phyloP scores from a whole-genome alignment of 2,329 filamentous ascomycete species.

The Hypoxylon sp. region DNA sequence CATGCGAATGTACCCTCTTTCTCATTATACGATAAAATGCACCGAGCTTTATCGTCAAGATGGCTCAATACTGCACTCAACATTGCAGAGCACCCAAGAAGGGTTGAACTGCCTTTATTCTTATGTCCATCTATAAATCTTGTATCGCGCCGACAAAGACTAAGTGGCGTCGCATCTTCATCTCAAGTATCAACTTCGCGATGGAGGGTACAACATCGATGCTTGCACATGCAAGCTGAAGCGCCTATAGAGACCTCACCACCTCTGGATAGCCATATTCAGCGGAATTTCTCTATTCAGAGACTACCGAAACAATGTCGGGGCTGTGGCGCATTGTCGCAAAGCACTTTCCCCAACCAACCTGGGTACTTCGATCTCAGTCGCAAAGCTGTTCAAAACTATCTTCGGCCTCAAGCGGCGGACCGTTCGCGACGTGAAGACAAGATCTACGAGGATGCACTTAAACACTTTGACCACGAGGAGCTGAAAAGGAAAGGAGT shows the following conservation, averaged over 20 bases:
- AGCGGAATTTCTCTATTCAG: constrained; percentile 27
- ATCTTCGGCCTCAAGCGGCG: constrained; percentile 56
- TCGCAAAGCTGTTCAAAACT: constrained; percentile 67
- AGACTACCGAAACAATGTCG: constrained; percentile 71
- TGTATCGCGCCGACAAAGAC: constrained; percentile 54
- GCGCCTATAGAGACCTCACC: constrained; percentile 9
- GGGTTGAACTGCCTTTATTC: constrained; percentile 62
- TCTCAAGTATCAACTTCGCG: constrained; percentile 36
- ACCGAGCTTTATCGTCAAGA: constrained; percentile 60
- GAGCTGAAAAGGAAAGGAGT: constrained; percentile 64
- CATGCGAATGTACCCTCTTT: constrained; percentile 17
- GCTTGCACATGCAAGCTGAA: constrained; percentile 52
- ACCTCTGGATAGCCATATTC: constrained; percentile 1
- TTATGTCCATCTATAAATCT: constrained; percentile 63
- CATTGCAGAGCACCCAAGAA: constrained; percentile 57
- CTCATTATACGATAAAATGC: constrained; percentile 56
- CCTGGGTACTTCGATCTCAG: constrained; percentile 70
- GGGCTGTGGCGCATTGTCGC: constrained; percentile 76
- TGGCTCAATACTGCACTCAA: constrained; percentile 62
- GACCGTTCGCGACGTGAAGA: constrained; percentile 58
- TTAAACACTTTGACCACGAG: constrained; percentile 60
- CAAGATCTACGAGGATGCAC: constrained; percentile 62
- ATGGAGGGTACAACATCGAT: constrained; percentile 49
- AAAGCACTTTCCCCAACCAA: constrained; percentile 65
- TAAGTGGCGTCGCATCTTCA: constrained; percentile 29